Conservation (phyloP, 352 stramenopile genomes). For the Globisporangium spiculum region DNA sequence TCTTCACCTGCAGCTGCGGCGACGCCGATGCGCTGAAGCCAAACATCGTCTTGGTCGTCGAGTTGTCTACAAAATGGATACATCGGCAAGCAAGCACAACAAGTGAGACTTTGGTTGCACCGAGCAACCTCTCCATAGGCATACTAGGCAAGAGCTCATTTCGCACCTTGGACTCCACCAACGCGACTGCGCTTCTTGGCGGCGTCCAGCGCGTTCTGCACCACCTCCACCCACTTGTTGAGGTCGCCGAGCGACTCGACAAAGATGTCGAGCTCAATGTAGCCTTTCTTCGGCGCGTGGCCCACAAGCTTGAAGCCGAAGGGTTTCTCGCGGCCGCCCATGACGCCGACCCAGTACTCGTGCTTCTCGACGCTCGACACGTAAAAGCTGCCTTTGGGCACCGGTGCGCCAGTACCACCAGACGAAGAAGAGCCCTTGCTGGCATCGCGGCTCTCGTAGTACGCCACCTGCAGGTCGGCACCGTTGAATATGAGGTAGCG, state of each 20-base stretch:
- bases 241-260: conserved; percentile 60
- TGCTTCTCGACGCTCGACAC: conserved; percentile 75
- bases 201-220: conserved; percentile 61
- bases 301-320: conserved; percentile 87
- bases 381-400: conserved; percentile 70
- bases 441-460: conserved; percentile 73
- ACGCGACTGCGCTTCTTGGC: conserved; percentile 45
- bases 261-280: conserved; percentile 80
- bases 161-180: background rate
- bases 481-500: conserved; percentile 78
- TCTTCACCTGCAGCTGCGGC: conserved; percentile 68
- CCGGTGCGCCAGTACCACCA: conserved; percentile 2
- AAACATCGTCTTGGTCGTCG: conserved; percentile 50
- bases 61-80: conserved; percentile 18
- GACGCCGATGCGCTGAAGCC: conserved; percentile 43
- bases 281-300: conserved; percentile 69
- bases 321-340: conserved; percentile 65
- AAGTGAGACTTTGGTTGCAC: background rate
- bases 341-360: conserved; percentile 69
- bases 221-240: conserved; percentile 80
- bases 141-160: background rate
- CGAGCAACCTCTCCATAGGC: background rate
- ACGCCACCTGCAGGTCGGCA: conserved; percentile 59
- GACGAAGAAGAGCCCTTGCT: conserved; percentile 24
- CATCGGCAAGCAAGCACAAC: background rate